A percentile compares a stretch with the other conserved stretches of the same genome.
These are phyloP conservation scores for Zymoseptoria ardabiliae DNA, from an alignment of 2,329 filamentous ascomycete genomes.

Conservation along the genomic window DNA sequence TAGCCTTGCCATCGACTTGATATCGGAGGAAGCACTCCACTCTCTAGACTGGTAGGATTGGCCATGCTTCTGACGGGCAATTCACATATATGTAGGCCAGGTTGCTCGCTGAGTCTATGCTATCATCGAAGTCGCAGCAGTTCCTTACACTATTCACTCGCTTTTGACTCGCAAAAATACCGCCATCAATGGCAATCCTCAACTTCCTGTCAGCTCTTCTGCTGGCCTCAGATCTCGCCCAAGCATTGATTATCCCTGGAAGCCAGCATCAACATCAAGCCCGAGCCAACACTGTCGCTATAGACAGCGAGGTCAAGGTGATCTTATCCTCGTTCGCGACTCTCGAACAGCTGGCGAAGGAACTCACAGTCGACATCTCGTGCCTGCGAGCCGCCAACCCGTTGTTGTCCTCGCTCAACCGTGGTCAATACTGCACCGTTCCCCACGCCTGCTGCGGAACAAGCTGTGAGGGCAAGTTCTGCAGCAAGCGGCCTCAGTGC, in stretches of 20 bases:
- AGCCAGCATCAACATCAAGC: background rate
- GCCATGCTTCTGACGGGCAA: background rate
- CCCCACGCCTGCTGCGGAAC: conserved; percentile 1
- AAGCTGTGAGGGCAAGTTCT: background rate
- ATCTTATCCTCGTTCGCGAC: background rate
- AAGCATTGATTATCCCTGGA: background rate
- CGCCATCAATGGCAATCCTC: background rate
- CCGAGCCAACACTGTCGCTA: background rate
- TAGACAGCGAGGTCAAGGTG: background rate
- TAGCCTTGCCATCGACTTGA: background rate
- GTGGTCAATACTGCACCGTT: background rate
- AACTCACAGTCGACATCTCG: background rate
- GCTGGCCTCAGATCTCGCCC: background rate
- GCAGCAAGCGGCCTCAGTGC: background rate
- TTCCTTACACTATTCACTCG: background rate
- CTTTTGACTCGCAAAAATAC: background rate
- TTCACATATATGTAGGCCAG: background rate
- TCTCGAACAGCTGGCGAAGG: background rate
- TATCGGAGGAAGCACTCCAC: background rate
- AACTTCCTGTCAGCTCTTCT: background rate
- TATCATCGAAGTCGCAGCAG: background rate
- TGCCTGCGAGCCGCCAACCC: conserved; percentile 1
- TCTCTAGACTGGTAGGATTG: background rate
- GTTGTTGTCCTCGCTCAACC: background rate
- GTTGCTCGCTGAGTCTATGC: background rate